These are phyloP conservation scores for Pseudogymnoascus sp. DNA, from an alignment of 2,329 filamentous ascomycete species.

Conservation along the genomic window DNA sequence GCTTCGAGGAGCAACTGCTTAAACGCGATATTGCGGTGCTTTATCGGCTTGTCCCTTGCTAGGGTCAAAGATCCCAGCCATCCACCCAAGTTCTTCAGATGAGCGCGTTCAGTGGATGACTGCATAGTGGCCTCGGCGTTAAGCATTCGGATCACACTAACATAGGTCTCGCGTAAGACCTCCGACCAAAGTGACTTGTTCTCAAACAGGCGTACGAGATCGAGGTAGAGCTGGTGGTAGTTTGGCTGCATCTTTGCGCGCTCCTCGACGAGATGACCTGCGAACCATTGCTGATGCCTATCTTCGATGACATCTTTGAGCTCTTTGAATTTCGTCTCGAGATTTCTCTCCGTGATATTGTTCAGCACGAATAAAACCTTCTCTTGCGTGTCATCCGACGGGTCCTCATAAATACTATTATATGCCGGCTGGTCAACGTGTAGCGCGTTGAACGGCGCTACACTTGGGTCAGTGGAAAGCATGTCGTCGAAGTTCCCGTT, in stretches of 20 bases:
- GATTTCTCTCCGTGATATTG: conserved; percentile 85
- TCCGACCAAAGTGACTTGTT: conserved; percentile 75
- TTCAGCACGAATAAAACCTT: conserved; percentile 94
- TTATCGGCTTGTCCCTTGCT: conserved; percentile 88
- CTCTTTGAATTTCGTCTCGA: conserved; percentile 75
- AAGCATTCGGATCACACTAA: conserved; percentile 75
- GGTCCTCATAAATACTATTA: conserved; percentile 66
- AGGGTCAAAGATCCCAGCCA: conserved; percentile 94
- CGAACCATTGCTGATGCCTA: conserved; percentile 92
- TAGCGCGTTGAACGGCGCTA: conserved; percentile 69
- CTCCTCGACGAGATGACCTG: conserved; percentile 87
- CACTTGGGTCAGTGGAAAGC: conserved; percentile 47
- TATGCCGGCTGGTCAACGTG: conserved; percentile 62
- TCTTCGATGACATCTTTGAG: conserved; percentile 70
- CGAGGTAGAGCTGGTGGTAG: conserved; percentile 87
- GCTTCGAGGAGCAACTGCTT: conserved; percentile 91
- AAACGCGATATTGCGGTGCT: conserved; percentile 94
- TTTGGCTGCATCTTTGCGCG: conserved; percentile 96
- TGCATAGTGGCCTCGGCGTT: conserved; percentile 84
- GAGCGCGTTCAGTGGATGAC: conserved; percentile 73
- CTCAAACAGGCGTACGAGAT: conserved; percentile 75
- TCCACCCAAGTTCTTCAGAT: conserved; percentile 85
- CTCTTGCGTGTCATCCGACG: conserved; percentile 76
- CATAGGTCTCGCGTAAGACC: conserved; percentile 86
- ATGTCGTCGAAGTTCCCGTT: conserved; percentile 66